Conservation (phyloP, 2,329 filamentous ascomycete genomes). For the Phialophora macrospora region DNA sequence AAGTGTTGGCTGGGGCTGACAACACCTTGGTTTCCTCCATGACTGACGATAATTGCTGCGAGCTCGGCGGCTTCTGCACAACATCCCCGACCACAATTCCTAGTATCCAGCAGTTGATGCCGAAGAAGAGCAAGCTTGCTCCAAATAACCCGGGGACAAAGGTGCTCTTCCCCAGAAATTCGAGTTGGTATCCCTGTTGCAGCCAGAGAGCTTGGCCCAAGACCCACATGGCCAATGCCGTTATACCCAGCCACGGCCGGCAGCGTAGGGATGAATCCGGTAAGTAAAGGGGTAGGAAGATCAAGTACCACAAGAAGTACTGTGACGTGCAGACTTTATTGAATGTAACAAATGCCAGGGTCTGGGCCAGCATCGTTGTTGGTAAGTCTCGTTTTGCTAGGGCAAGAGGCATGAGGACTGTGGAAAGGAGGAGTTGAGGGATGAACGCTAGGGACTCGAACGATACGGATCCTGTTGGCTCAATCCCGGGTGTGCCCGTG, state of each 20-base stretch:
- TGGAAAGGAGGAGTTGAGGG: slow-evolving; percentile 82
- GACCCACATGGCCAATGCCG: slow-evolving; percentile 74
- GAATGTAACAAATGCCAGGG: slow-evolving; percentile 94
- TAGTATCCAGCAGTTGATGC: slow-evolving; percentile 84
- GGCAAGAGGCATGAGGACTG: slow-evolving; percentile 71
- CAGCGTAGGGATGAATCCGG: slow-evolving; percentile 71
- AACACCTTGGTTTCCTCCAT: not conserved
- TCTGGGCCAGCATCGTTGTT: slow-evolving; percentile 85
- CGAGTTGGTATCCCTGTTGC: slow-evolving; percentile 74
- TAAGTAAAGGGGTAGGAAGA: slow-evolving; percentile 90
- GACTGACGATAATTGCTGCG: not conserved
- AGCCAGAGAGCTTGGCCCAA: slow-evolving; percentile 68
- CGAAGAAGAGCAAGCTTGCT: slow-evolving; percentile 77
- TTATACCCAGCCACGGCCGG: slow-evolving; percentile 64
- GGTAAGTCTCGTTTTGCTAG: slow-evolving; percentile 58
- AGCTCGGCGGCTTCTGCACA: slow-evolving; percentile 1
- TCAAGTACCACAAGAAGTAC: slow-evolving; percentile 99
- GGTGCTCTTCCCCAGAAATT: slow-evolving; percentile 79
- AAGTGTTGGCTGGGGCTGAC: not conserved
- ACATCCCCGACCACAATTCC: slow-evolving; percentile 75
- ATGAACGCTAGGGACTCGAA: slow-evolving; percentile 85
- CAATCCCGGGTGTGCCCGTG: slow-evolving; percentile 42
- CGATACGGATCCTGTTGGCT: slow-evolving; percentile 46
- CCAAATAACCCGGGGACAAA: slow-evolving; percentile 85
- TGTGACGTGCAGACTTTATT: slow-evolving; percentile 99